Evolutionary conservation across 2,329 filamentous ascomycete genomes (phyloP).

Genomic region (Periconia sp.): DNA sequence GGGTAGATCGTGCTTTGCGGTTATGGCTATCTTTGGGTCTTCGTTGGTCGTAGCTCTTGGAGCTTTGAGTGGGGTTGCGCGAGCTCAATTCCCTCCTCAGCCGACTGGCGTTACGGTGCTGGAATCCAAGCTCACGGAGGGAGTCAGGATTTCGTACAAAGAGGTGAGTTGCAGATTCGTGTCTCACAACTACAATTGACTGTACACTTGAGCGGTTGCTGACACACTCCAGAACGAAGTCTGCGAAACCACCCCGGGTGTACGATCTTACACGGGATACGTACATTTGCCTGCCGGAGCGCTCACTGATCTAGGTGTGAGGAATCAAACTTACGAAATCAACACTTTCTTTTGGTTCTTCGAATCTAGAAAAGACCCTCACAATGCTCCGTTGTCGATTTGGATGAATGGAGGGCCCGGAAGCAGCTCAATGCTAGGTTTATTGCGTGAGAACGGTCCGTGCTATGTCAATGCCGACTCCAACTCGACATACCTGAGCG

Average conservation of each 20-base stretch:
- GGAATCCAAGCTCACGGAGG: conserved; percentile 43
- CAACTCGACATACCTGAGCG: conserved; percentile 55
- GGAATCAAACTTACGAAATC: conserved; percentile 53
- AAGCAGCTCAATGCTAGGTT: conserved; percentile 43
- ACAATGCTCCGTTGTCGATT: conserved; percentile 58
- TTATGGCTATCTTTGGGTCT: conserved; percentile 11
- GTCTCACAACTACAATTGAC: too few relatives aligned
- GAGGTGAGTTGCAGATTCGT: conserved; percentile 34
- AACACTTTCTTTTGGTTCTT: conserved; percentile 69
- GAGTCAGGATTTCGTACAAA: conserved; percentile 49
- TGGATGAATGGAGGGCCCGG: conserved; percentile 66
- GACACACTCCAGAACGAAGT: conserved; percentile 41
- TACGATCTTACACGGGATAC: conserved; percentile 62
- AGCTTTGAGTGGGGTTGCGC: conserved; percentile 12
- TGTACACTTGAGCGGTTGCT: neutral
- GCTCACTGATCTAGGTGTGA: conserved; percentile 36
- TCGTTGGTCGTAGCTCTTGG: conserved; percentile 17
- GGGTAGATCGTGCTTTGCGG: too few relatives aligned
- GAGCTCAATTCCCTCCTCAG: conserved; percentile 44
- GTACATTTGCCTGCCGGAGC: conserved; percentile 57
- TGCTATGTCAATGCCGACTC: conserved; percentile 58
- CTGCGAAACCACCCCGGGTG: conserved; percentile 59
- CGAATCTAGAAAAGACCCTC: conserved; percentile 58
- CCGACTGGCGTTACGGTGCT: conserved; percentile 43
- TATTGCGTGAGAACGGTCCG: conserved; percentile 52